phyloP scores from a whole-genome alignment of 441 rosid species.

The Aquilaria agallochum region DNA sequence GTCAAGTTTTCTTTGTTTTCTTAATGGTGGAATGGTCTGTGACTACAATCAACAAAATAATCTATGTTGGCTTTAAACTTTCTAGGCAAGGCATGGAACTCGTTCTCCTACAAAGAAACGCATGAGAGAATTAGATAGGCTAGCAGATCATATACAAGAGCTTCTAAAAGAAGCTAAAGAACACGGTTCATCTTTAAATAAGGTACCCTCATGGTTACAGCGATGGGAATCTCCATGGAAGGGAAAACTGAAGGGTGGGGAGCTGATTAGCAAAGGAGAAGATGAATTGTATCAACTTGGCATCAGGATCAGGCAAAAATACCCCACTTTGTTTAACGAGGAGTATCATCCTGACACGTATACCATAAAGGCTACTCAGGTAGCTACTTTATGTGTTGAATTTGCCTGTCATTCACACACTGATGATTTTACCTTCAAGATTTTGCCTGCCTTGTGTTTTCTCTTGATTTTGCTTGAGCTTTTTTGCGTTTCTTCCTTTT shows the following conservation, averaged over 20 bases:
- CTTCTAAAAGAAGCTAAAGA: conserved; percentile 56
- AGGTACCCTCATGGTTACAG: conserved; percentile 69
- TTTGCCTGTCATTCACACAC: background rate
- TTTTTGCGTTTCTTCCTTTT: conserved; percentile 10
- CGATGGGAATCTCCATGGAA: conserved; percentile 86
- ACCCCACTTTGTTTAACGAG: conserved; percentile 63
- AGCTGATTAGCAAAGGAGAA: conserved; percentile 72
- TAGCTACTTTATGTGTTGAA: conserved; percentile 20
- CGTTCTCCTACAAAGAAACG: conserved; percentile 94
- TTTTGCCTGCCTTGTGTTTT: background rate
- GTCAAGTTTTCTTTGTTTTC: background rate
- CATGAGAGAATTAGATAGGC: conserved; percentile 58
- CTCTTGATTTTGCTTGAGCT: background rate
- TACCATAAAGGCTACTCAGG: conserved; percentile 81
- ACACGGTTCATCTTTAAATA: conserved; percentile 30
- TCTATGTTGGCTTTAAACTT: background rate
- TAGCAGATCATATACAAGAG: conserved; percentile 60
- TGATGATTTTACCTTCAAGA: background rate
- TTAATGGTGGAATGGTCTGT: background rate
- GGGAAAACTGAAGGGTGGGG: conserved; percentile 84
- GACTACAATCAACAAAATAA: conserved; percentile 3
- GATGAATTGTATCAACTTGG: conserved; percentile 82
- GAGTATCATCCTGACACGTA: conserved; percentile 91
- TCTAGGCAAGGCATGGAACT: conserved; percentile 94
- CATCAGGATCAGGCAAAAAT: conserved; percentile 63